phyloP scores from a whole-genome alignment of 306 rosid species.

The Dalbergia oliveri region DNA sequence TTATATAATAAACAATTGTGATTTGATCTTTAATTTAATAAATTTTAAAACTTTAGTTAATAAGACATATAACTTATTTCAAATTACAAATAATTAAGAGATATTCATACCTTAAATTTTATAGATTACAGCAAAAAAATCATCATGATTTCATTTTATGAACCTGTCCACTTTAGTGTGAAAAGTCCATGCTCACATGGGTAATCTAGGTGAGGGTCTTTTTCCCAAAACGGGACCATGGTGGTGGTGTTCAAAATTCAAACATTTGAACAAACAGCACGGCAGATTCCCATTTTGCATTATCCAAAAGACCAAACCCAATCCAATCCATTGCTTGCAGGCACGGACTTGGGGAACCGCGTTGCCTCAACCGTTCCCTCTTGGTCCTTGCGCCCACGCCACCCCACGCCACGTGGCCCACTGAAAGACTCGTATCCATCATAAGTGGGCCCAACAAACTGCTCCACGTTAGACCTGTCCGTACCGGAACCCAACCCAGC shows the following conservation, averaged over 20 bases:
- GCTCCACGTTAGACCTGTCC: not conserved
- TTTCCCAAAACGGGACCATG: too few relatives aligned
- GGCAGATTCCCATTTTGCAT: not conserved
- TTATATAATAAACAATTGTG: too few relatives aligned
- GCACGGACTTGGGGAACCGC: not conserved
- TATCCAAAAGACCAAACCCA: not conserved
- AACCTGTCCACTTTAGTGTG: too few relatives aligned
- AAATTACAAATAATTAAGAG: too few relatives aligned
- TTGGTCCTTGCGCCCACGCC: not conserved
- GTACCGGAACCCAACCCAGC: not conserved
- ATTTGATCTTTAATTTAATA: too few relatives aligned
- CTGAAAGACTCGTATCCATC: not conserved
- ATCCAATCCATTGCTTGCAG: not conserved
- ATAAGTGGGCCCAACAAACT: not conserved
- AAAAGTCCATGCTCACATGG: too few relatives aligned
- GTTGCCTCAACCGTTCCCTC: not conserved
- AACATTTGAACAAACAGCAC: not conserved
- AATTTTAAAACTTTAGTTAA: too few relatives aligned
- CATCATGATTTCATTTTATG: too few relatives aligned
- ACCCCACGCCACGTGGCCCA: constrained; percentile 14
- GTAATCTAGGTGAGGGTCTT: too few relatives aligned
- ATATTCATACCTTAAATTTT: too few relatives aligned
- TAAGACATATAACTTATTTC: too few relatives aligned
- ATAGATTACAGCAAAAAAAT: too few relatives aligned
- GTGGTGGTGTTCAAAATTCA: constrained; percentile 34